These are phyloP conservation scores for Komagataella pseudopastoris DNA, from an alignment of 805 yeast species.

Conservation along the genomic window DNA sequence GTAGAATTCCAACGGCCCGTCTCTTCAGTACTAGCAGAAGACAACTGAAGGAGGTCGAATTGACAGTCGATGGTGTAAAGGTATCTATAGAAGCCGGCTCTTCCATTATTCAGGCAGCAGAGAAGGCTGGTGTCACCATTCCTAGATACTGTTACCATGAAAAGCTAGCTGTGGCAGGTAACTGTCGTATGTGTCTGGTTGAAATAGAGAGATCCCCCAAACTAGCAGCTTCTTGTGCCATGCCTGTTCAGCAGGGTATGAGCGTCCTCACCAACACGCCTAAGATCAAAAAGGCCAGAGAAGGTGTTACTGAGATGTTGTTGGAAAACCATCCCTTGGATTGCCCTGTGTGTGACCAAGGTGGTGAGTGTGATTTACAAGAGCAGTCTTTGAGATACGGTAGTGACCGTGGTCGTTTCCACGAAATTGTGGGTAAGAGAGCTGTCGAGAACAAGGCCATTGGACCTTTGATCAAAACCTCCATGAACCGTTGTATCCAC, in stretches of 20 bases:
- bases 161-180: conserved; percentile 81
- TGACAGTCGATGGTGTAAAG: conserved; percentile 54
- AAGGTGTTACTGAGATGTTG: conserved; percentile 82
- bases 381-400: conserved; percentile 80
- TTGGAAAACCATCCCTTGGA: conserved; percentile 84
- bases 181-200: conserved; percentile 87
- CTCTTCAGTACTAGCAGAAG: background rate
- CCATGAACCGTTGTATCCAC: conserved; percentile 88
- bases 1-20: background rate
- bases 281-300: conserved; percentile 71
- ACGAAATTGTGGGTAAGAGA: conserved; percentile 72
- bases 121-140: conserved; percentile 76
- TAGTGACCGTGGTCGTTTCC: conserved; percentile 74
- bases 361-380: conserved; percentile 89
- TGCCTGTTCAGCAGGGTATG: conserved; percentile 88
- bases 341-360: conserved; percentile 90
- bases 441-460: conserved; percentile 85
- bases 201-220: conserved; percentile 85
- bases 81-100: conserved; percentile 79
- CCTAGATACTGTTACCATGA: conserved; percentile 91
- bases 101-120: conserved; percentile 83
- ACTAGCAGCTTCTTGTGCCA: conserved; percentile 82
- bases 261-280: conserved; percentile 70
- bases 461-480: conserved; percentile 81
- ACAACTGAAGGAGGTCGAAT: background rate